A percentile compares a stretch with the other conserved stretches of the same genome.
Conservation (phyloP, 306 rosid species). For the Luffa aegyptiaca region DNA sequence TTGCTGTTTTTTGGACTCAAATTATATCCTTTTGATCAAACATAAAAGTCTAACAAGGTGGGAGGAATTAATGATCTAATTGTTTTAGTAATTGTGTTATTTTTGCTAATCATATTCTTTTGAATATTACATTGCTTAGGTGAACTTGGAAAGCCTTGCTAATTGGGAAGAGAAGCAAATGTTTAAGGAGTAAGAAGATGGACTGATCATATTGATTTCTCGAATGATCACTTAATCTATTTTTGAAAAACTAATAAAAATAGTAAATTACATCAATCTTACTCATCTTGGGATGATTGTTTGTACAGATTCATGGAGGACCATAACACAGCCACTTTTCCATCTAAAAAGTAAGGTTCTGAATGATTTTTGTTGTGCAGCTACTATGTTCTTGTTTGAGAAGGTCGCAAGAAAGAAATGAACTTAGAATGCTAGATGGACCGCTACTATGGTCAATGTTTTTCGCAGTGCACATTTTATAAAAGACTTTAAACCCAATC, state of each 20-base stretch:
- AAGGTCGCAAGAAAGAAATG: background rate
- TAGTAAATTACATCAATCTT: background rate
- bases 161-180: conserved; percentile 98
- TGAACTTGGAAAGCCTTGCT: conserved; percentile 76
- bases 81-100: background rate
- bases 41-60: background rate
- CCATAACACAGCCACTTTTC: conserved; percentile 93
- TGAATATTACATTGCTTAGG: conserved; percentile 32
- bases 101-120: conserved; percentile 4
- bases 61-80: background rate
- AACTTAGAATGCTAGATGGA: background rate
- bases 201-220: background rate
- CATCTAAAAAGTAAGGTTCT: conserved; percentile 78
- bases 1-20: background rate
- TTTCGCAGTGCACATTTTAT: background rate
- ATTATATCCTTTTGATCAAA: background rate
- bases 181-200: conserved; percentile 68
- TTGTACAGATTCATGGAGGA: conserved; percentile 92
- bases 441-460: background rate
- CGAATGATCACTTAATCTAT: background rate
- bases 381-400: background rate
- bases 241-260: background rate
- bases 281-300: background rate
- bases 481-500: background rate
- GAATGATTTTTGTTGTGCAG: background rate